phyloP scores from a whole-genome alignment of 202 grass and related monocot species.

The Hordeum pubiflorum region DNA sequence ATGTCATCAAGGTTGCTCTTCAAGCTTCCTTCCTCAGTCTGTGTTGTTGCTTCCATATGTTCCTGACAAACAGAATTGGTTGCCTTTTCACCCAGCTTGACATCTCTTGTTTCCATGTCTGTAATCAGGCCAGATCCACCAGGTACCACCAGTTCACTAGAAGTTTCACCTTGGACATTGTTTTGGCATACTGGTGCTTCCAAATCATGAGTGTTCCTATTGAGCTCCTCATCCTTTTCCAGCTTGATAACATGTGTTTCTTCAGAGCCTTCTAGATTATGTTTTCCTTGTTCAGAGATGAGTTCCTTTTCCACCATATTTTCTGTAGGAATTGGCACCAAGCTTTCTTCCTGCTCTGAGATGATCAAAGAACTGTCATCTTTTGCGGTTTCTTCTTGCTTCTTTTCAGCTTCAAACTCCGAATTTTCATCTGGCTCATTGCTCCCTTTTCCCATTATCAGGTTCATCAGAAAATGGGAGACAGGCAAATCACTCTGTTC shows the following conservation, averaged over 20 bases:
- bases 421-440: conserved; percentile 13
- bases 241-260: conserved; percentile 43
- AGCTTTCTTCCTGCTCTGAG: conserved; percentile 40
- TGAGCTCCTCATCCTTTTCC: conserved; percentile 34
- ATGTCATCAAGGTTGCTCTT: conserved; percentile 20
- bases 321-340: conserved; percentile 16
- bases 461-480: conserved; percentile 70
- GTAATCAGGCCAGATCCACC: conserved; percentile 13
- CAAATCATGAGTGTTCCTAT: conserved; percentile 20
- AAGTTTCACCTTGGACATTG: conserved; percentile 26
- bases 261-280: conserved; percentile 42
- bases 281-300: conserved; percentile 29
- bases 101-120: conserved; percentile 23
- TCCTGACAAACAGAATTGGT: conserved; percentile 27
- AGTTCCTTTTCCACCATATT: conserved; percentile 17
- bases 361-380: conserved; percentile 7
- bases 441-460: conserved; percentile 59
- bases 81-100: conserved; percentile 3
- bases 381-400: conserved; percentile 44
- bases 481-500: conserved; percentile 64
- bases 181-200: conserved; percentile 32
- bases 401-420: conserved; percentile 27
- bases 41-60: conserved; percentile 5
- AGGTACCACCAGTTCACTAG: conserved; percentile 24
- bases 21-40: conserved; percentile 26